Base-by-base conservation (phyloP, 2,329 filamentous ascomycete genomes). In the Sphaerulina musiva region DNA sequence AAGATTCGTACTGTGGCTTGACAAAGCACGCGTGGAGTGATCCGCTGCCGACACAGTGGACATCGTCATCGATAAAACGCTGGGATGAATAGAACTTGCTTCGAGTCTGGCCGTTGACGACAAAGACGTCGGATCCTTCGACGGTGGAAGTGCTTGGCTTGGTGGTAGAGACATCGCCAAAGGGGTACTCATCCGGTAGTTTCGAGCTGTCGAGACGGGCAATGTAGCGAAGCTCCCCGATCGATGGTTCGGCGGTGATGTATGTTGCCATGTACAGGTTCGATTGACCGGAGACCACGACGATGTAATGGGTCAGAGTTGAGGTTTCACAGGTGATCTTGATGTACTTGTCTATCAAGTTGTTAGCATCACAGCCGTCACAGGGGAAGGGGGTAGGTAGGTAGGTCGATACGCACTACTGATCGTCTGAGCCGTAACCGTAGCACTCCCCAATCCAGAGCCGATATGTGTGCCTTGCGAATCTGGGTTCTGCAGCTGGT, bases 31-130 rank as follows among this genome's bases (percentile, higher is more conserved):
- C 82, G 59, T 83, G 80, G 38, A 80, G 75, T 0, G 69, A 66
- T 29, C 70, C 68, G 20, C 78, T 78, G 55, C 76, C 77, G 38
- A 83, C 79, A 68, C 83, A 86, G 65, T 84, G 82, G 26, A 79
- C 76, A 43, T 80, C 73, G 61, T 85, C 82, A 65, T 87, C 84
- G 64, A 87, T 86, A 69, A 85, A 86, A n/a, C 83, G 77, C 58
- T 84, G 74, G 55, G 80, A 82, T 1, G 81, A 84, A 71, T 84
- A 87, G 73, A 86, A 87, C 68, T 87, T 87, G 69, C 79, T 82
- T 39, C 83, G 78, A 0, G 83, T 86, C 66, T 86, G 73, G 20
- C 81, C 79, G 58, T 74, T 69, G 43, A 86, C 80, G 7, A 82
- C 56, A 63, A 78, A 86, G 6, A 73, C 70, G 47, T 73, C 72